Percentiles rank a stretch among this genome's conserved stretches.
These are phyloP conservation scores for Curvularia spicifera DNA, from an alignment of 2,329 filamentous ascomycete species.

Conservation along the genomic window DNA sequence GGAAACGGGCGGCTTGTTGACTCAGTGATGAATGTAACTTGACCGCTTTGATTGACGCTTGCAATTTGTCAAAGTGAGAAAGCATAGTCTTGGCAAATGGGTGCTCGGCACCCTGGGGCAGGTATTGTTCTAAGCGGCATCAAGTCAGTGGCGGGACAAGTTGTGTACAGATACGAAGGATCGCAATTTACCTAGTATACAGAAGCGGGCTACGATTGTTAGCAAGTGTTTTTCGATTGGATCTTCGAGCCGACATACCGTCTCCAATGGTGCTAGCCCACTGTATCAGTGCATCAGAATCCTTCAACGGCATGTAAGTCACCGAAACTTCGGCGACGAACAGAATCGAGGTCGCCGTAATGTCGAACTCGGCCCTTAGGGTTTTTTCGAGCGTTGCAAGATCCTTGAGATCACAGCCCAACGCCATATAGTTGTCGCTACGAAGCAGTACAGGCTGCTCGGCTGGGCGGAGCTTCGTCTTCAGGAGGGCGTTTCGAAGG, in stretches of 20 bases:
- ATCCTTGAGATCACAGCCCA: constrained; percentile 81
- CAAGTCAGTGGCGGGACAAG: constrained; percentile 7
- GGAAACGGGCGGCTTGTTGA: constrained; percentile 74
- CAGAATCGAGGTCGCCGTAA: constrained; percentile 68
- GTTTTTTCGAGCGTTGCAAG: constrained; percentile 65
- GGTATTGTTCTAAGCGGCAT: constrained; percentile 69
- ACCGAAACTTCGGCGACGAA: constrained; percentile 91
- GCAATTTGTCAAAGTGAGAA: constrained; percentile 79
- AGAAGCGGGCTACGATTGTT: constrained; percentile 70
- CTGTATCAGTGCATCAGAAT: constrained; percentile 74
- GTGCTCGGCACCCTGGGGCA: constrained; percentile 77
- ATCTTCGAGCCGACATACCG: constrained; percentile 56
- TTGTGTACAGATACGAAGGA: constrained; percentile 4
- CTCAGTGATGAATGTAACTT: constrained; percentile 69
- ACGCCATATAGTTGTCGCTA: constrained; percentile 75
- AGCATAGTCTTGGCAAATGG: constrained; percentile 90
- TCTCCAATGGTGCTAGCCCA: constrained; percentile 77
- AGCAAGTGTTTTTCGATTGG: constrained; percentile 8
- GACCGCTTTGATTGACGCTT: constrained; percentile 78
- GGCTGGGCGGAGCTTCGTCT: constrained; percentile 36
- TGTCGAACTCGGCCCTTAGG: constrained; percentile 64
- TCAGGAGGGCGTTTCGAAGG: constrained; percentile 47
- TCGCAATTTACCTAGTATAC: constrained; percentile 62
- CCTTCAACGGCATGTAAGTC: constrained; percentile 81
- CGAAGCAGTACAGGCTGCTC: constrained; percentile 38